These are phyloP conservation scores for Aureobasidium sp. DNA, from an alignment of 2,329 filamentous ascomycete genomes.

Conservation along the genomic window DNA sequence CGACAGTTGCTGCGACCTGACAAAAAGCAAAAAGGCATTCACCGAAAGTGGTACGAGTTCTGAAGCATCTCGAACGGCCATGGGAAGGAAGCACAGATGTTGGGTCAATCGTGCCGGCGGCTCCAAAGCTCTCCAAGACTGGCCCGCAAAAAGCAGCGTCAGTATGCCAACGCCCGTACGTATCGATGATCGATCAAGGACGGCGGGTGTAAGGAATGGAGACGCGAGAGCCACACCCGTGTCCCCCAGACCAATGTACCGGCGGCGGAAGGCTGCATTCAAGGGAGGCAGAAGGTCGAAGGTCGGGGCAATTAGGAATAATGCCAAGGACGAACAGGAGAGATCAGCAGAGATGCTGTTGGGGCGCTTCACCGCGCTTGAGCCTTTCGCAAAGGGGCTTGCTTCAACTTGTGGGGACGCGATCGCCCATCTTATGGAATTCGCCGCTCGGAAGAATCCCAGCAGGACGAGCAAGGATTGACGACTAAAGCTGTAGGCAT, in stretches of 20 bases:
- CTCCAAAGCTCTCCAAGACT: neutral
- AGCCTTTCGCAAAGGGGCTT: neutral
- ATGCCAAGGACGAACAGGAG: slow-evolving; percentile 4
- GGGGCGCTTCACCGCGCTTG: slow-evolving; percentile 4
- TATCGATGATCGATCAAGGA: neutral
- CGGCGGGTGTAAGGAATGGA: neutral
- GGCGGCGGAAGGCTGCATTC: neutral
- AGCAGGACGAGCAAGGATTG: neutral
- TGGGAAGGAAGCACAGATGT: slow-evolving; percentile 8
- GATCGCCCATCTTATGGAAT: slow-evolving; percentile 8
- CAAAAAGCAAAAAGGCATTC: slow-evolving; percentile 1
- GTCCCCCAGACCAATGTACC: neutral
- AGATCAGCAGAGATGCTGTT: slow-evolving; percentile 10
- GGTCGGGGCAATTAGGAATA: slow-evolving; percentile 9
- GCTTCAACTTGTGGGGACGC: neutral
- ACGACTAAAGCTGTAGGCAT: neutral
- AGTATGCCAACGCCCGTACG: neutral
- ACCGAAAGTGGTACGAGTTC: neutral
- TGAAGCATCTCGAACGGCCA: slow-evolving; percentile 1
- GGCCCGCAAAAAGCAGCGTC: slow-evolving; percentile 2
- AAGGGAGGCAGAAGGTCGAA: neutral
- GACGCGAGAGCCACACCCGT: neutral
- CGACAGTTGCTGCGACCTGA: neutral
- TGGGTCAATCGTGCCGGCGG: neutral
- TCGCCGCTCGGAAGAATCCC: neutral